Base-by-base conservation (phyloP, 768 basidiomycete genomes). In the Naematelia aurantialba region DNA sequence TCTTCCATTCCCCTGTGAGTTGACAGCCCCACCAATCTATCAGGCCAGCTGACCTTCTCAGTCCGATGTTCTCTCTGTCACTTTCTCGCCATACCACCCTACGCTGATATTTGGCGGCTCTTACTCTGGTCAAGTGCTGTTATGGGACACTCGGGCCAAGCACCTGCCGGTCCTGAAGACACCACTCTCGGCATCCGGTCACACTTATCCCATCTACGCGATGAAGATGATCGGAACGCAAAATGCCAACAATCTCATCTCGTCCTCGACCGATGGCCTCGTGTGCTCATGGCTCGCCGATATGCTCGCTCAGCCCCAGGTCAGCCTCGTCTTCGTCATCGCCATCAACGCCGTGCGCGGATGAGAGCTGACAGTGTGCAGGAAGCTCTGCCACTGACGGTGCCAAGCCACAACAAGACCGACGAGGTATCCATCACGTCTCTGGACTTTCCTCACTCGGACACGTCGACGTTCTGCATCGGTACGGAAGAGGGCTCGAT, bases 151-250 rank as follows among this genome's bases (percentile, higher is more conserved):
- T 5, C 86, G 96, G 48, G 91, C 93, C 1, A 94, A 94, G 74
- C 91, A 96, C 74, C 81, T 97, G 1, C 96, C 96, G 0, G 91
- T 98, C 2, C 81, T 97, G 50, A 99, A 98, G 80, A 96, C 96
- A 4, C 96, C 96, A 0, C 78, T 98, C 42, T 96, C 93, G 14
- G 91, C 93, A 1, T 86, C 91, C 26, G 96, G 96, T 0, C 96
- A 99, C 74, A 98, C 96, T 2, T 94, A 99, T 78, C 96, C 96
- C 0, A 90, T 99, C 39, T 99, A 99, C 79, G 89, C 91, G 0
- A 96, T 99, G 87, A 87, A 89, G 66, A 91, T 97, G 87, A 89
- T 98, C 17, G 96, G 96, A 8, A 96, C 96, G 1, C 96, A 98
- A 78, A 97, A 98, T 74, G 96, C 96, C 0, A 93, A 98, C 77